phyloP scores from a whole-genome alignment of 2,329 filamentous ascomycete genomes.

The Conoideocrella luteorostrata region DNA sequence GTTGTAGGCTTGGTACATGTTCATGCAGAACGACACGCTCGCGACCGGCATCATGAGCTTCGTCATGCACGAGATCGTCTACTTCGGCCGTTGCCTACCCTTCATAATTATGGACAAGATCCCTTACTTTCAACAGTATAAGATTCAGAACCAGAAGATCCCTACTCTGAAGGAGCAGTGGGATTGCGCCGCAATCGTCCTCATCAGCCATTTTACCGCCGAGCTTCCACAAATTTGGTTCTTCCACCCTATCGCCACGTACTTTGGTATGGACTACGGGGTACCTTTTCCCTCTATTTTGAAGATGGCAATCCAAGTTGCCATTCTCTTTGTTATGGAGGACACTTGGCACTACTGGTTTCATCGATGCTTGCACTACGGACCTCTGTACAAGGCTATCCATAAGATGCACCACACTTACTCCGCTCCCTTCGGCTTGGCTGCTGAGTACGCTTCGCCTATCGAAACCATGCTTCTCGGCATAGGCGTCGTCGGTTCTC shows the following conservation, averaged over 20 bases:
- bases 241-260: constrained; percentile 94
- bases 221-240: constrained; percentile 98
- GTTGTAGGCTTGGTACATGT: constrained; percentile 77
- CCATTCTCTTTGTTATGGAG: constrained; percentile 90
- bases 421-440: constrained; percentile 91
- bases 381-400: constrained; percentile 88
- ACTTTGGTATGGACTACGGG: constrained; percentile 78
- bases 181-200: constrained; percentile 86
- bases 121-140: constrained; percentile 84
- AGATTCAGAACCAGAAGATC: constrained; percentile 86
- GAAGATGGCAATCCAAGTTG: constrained; percentile 88
- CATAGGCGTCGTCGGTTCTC: constrained; percentile 74
- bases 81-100: constrained; percentile 85
- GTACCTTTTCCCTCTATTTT: constrained; percentile 82
- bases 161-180: constrained; percentile 92
- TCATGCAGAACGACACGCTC: constrained; percentile 95
- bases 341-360: constrained; percentile 98
- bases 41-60: constrained; percentile 98
- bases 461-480: constrained; percentile 96
- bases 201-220: constrained; percentile 94
- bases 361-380: constrained; percentile 89
- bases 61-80: constrained; percentile 85
- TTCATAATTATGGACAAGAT: constrained; percentile 91
- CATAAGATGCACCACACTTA: constrained; percentile 99
- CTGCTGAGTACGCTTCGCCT: constrained; percentile 94